Evolutionary conservation across 2,329 filamentous ascomycete species (phyloP).

Genomic region (Trichoderma sp.): DNA sequence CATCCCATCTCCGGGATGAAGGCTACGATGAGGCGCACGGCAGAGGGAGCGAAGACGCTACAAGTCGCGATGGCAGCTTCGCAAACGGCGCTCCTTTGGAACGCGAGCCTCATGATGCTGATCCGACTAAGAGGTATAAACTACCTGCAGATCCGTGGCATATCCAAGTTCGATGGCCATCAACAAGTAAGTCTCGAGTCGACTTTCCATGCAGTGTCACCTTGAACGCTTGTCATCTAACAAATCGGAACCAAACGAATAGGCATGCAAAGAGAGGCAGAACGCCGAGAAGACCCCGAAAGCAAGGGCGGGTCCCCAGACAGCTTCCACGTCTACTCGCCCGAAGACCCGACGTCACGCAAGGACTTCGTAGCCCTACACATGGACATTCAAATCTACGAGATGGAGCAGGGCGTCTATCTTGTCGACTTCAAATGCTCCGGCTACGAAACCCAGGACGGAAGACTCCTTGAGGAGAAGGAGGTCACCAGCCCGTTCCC

Average conservation of each 20-base stretch:
- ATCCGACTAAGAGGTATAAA: slow-evolving; percentile 64
- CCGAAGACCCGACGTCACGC: slow-evolving; percentile 39
- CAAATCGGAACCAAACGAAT: background rate
- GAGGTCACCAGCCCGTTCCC: slow-evolving; percentile 93
- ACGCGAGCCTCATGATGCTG: slow-evolving; percentile 40
- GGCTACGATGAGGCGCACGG: slow-evolving; percentile 50
- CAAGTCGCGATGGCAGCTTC: slow-evolving; percentile 41
- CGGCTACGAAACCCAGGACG: slow-evolving; percentile 80
- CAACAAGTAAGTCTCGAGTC: slow-evolving; percentile 62
- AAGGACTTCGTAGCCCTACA: slow-evolving; percentile 81
- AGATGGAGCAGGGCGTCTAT: slow-evolving; percentile 87
- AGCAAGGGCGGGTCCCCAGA: slow-evolving; percentile 29
- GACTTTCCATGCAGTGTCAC: background rate
- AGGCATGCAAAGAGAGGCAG: slow-evolving; percentile 10
- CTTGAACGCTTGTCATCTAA: background rate
- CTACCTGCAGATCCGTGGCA: slow-evolving; percentile 95
- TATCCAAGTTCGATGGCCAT: slow-evolving; percentile 84
- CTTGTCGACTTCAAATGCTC: slow-evolving; percentile 99
- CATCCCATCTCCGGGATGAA: slow-evolving; percentile 75
- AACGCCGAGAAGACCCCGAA: slow-evolving; percentile 19
- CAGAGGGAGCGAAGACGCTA: slow-evolving; percentile 37
- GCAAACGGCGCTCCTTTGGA: slow-evolving; percentile 34
- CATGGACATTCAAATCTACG: slow-evolving; percentile 93
- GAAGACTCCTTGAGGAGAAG: slow-evolving; percentile 81
- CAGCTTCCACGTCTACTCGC: slow-evolving; percentile 39